Base-by-base conservation (phyloP, 768 basidiomycete species). In the Macrolepiota albuminosa region DNA sequence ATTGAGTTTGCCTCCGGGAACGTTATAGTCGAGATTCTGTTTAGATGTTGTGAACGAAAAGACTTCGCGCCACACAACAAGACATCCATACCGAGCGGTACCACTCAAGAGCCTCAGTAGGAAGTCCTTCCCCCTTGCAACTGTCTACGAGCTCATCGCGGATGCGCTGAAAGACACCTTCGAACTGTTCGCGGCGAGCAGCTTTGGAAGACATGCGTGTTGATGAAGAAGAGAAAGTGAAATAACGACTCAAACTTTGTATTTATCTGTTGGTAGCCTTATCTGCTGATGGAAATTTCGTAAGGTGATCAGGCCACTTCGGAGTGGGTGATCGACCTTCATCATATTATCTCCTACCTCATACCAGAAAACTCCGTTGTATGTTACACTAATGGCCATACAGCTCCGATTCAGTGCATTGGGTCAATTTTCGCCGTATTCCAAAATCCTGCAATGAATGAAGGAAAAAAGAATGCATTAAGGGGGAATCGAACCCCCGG, bases 1-100 rank as follows among this genome's bases (percentile, higher is more conserved):
- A 75, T 97, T 98, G 56, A 98, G 87, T 75, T 98, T 98, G 3
- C 94, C 95, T 45, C 93, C 92, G 0, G 95, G 95, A n/a, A 92
- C 89, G 73, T 98, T 98, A 79, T 94, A 90, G 65, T 95, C 84
- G 58, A 98, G 77, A 71, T 82, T 95, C 93, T 95, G 56, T 49
- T 16, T 21, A 33, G 43, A 16, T n/a, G 21, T 36, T 45, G 21
- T 52, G 42, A 26, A 45, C 58, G 34, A 21, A 18, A 29, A 43
- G 6, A 24, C 9, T 5, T 43, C 18, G 36, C 18, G 8, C 21
- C 5, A 37, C 11, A n/a, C 47, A 42, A 2, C 16, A 54, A 40
- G 9, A 40, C n/a, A 45, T 77, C 86, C 86, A 43, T 59, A 96
- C 95, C 62, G 82, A 81, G 64, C 81, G 79, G 72, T 85, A 98